Base-by-base conservation (phyloP, 2,329 filamentous ascomycete genomes). In the Curvularia lunata region DNA sequence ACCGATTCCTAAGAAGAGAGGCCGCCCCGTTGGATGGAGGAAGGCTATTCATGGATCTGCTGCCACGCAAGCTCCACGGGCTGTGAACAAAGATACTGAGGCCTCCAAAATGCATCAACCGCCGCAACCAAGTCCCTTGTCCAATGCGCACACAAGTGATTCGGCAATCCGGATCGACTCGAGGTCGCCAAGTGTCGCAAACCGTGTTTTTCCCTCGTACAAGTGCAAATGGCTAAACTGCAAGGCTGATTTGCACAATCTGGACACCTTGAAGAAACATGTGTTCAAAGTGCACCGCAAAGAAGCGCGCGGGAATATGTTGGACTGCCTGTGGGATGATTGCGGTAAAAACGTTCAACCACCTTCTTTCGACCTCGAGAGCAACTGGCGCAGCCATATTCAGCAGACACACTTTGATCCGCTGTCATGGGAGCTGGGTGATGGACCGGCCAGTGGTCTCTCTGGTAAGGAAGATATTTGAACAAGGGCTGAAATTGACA, bases 191-290 rank as follows among this genome's bases (percentile, higher is more conserved):
- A 75, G 70, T 52, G 57, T 68, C 30, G 56, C 63, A 7, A 61
- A 62, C 34, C 62, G 55, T n/a, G 62, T 73, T 38, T 71, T 72
- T 0, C 67, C 70, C 48, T 79, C 84, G 5, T 89, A 82, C 68
- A 78, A 79, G 53, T 90, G 87, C 72, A 71, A 77, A 41, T 89
- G 86, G 87, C 73, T 80, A 50, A 72, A 75, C 1, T 90, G 87
- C 68, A 72, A 74, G 3, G 82, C 84, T 0, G 80, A 87, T 61
- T 75, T 89, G 5, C 87, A 89, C 71, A 89, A 88, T 63, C 71
- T 88, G 13, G 81, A 83, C 8, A 85, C 83, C 0, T 75, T 89
- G 5, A 82, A 82, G 59, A 84, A 84, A 56, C 87, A 90, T 69
- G 73, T 87, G 5, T 69, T 79, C 50, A 88, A 86, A 64, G 72